phyloP scores from a whole-genome alignment of 805 yeast genomes.

The Starmera amethionina region DNA sequence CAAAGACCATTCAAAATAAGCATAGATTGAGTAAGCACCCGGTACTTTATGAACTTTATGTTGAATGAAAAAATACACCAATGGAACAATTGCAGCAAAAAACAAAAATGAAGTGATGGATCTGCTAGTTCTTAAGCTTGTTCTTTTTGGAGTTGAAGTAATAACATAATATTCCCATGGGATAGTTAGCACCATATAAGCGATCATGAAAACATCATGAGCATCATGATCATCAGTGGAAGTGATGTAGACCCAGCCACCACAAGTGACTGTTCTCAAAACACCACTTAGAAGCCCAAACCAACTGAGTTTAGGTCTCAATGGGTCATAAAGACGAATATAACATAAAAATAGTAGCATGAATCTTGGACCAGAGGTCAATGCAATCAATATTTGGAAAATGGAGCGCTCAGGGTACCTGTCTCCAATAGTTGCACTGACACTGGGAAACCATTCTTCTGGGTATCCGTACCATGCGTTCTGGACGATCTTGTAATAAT shows the following conservation, averaged over 20 bases:
- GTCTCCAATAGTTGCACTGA: slow-evolving; percentile 95
- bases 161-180: slow-evolving; percentile 80
- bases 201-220: slow-evolving; percentile 93
- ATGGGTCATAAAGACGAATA: slow-evolving; percentile 31
- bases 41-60: slow-evolving; percentile 81
- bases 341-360: slow-evolving; percentile 44
- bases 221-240: slow-evolving; percentile 95
- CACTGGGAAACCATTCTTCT: slow-evolving; percentile 98
- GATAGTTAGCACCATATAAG: slow-evolving; percentile 76
- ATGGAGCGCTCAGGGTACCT: slow-evolving; percentile 91
- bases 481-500: slow-evolving; percentile 79
- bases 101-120: slow-evolving; percentile 47
- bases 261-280: slow-evolving; percentile 88
- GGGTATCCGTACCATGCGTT: slow-evolving; percentile 88
- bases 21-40: slow-evolving; percentile 94
- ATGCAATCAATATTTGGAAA: slow-evolving; percentile 84
- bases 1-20: slow-evolving; percentile 90
- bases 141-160: slow-evolving; percentile 37
- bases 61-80: slow-evolving; percentile 82
- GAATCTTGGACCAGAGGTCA: slow-evolving; percentile 91
- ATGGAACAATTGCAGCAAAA: slow-evolving; percentile 67
- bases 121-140: slow-evolving; percentile 42
- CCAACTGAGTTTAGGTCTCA: slow-evolving; percentile 23
- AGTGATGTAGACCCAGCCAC: slow-evolving; percentile 98
- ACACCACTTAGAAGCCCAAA: slow-evolving; percentile 54